A percentile compares a stretch with the other conserved stretches of the same genome.
Evolutionary conservation across 2,329 filamentous ascomycete genomes (phyloP).

Genomic region (Scedosporium boydii): DNA sequence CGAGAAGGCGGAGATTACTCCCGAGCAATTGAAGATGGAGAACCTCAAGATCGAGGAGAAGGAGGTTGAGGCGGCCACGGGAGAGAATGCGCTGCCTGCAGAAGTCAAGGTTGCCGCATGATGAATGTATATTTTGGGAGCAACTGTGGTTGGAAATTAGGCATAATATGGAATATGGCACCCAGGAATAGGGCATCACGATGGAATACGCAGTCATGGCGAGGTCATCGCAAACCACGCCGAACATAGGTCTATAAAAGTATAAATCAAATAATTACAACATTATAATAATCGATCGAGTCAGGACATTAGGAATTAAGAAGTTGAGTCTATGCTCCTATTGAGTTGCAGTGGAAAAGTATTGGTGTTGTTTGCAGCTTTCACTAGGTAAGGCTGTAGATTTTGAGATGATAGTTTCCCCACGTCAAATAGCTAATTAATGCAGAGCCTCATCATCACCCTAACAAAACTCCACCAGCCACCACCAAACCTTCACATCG

Average conservation of each 20-base stretch:
- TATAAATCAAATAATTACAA: no score
- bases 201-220: no score
- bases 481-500: not conserved
- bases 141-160: not conserved
- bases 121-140: not conserved
- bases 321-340: no score
- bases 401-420: not conserved
- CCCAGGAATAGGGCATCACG: not conserved
- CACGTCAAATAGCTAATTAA: not conserved
- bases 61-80: constrained; percentile 6
- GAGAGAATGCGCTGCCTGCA: not conserved
- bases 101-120: constrained; percentile 9
- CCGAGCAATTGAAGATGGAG: constrained; percentile 22
- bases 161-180: not conserved
- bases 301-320: no score
- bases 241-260: not conserved
- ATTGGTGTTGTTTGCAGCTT: no score
- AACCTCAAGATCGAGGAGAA: constrained; percentile 19
- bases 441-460: not conserved
- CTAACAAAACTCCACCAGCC: not conserved
- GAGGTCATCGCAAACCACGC: not conserved
- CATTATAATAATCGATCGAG: no score
- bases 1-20: not conserved
- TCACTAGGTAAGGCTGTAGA: no score
- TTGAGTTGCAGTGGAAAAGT: no score